Evolutionary conservation across 768 basidiomycete species (phyloP).

Genomic region (Mrakia frigida): DNA sequence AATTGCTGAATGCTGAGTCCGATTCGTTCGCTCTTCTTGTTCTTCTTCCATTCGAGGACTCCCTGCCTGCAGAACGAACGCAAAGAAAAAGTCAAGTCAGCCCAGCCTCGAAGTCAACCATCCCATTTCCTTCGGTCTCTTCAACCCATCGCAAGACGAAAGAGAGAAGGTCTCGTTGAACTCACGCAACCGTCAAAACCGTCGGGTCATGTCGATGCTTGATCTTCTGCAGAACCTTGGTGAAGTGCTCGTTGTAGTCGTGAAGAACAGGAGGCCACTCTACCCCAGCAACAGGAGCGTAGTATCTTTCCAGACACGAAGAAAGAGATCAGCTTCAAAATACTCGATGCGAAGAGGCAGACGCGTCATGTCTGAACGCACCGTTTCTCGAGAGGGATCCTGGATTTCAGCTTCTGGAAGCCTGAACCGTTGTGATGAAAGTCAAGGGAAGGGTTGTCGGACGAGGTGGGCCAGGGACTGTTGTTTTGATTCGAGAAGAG

Average conservation of each 20-base stretch:
- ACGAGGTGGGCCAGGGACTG: conserved; percentile 61
- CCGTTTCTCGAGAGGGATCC: conserved; percentile 31
- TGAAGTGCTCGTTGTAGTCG: conserved; percentile 89
- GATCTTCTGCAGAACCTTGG: conserved; percentile 75
- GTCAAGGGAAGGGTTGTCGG: conserved; percentile 67
- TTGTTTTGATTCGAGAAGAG: conserved; percentile 28
- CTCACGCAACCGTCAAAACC: conserved; percentile 78
- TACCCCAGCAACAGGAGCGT: conserved; percentile 61
- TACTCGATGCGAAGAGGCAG: too few relatives aligned
- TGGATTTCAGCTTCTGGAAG: conserved; percentile 2
- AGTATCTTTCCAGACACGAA: conserved; percentile 58
- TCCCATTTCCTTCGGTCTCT: background rate
- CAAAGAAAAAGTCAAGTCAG: background rate
- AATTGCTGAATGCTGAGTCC: conserved; percentile 79
- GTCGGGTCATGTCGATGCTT: conserved; percentile 95
- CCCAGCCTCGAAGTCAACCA: too few relatives aligned
- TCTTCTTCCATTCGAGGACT: conserved; percentile 89
- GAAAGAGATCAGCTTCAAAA: background rate
- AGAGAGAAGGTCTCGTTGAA: too few relatives aligned
- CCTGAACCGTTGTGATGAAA: background rate
- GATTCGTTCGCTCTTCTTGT: conserved; percentile 52
- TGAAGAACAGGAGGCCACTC: conserved; percentile 87
- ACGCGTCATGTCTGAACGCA: background rate
- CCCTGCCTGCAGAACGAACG: conserved; percentile 53
- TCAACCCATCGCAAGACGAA: too few relatives aligned